These are phyloP conservation scores for Beta vulgaris DNA, from an alignment of 148 eudicot genomes.

Conservation along the genomic window DNA sequence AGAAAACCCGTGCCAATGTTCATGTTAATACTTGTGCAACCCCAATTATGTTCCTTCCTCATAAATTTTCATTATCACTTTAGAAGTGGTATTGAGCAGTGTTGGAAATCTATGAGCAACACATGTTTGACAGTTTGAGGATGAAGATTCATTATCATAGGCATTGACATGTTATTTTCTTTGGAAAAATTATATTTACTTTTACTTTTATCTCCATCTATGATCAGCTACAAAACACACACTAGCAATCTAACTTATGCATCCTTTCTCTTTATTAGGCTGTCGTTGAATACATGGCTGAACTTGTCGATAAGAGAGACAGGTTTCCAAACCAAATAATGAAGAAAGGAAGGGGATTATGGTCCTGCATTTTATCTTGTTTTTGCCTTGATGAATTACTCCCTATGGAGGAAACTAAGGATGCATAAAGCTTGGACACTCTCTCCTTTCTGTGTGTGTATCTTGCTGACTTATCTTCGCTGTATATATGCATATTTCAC, in stretches of 20 bases:
- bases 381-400: conserved; percentile 35
- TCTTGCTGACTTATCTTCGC: not conserved
- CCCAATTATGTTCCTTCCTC: too few relatives aligned
- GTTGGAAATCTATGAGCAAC: too few relatives aligned
- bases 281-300: conserved; percentile 63
- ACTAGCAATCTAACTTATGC: conserved; percentile 12
- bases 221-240: too few relatives aligned
- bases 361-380: conserved; percentile 39
- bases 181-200: too few relatives aligned
- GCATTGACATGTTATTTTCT: too few relatives aligned
- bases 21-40: too few relatives aligned
- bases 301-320: conserved; percentile 34
- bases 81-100: too few relatives aligned
- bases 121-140: too few relatives aligned
- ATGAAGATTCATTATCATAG: too few relatives aligned
- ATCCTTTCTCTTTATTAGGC: conserved; percentile 41
- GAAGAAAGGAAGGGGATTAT: conserved; percentile 47
- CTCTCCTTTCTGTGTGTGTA: not conserved
- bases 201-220: too few relatives aligned
- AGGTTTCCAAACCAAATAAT: conserved; percentile 17
- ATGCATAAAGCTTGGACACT: not conserved
- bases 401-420: not conserved
- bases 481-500: conserved; percentile 21
- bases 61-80: too few relatives aligned
- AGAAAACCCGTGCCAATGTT: too few relatives aligned